Base-by-base conservation (phyloP, 1,139 yeast species). In the Nadsonia commutata region DNA sequence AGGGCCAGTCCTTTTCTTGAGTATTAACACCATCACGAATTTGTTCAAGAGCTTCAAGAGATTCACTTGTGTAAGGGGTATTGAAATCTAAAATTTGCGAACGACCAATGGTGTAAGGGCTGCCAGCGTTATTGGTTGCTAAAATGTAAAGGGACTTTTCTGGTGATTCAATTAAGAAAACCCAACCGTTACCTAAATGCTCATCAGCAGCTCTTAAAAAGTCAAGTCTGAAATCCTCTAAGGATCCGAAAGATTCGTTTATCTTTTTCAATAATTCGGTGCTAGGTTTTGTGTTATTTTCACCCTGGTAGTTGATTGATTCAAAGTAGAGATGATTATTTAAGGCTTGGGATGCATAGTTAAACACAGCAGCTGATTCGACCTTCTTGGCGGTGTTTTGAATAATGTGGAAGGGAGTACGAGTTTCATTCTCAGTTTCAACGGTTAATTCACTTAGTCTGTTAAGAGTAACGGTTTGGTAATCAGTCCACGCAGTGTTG, bases 251-350 rank as follows among this genome's bases (percentile, higher is more conserved):
- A 18, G 57, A 51, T 36, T 56, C 46, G 20, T 60, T 59, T 38
- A 71, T 65, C 36, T 62, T 52, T 39, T 50, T 44, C 22, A 40
- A 44, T 41, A 62, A 51, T 38, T 51, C 49, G 20, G 59, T 47
- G 46, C 57, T 49, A 19, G 71, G 69, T 46, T 53, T 55, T 16
- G 63, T 56, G 7, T 46, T 50, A 43, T 54, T 52, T 20, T 48
- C 42, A 48, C 18, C 37, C 13, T 54, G 48, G 19, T 48, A 47
- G n/a, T 52, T 49, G 47, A 88, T 69, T 55, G 83, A 82, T 59
- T 81, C 78, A 58, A 86, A 77, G 55, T 82, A 85, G 47, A 90
- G 70, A 64, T 90, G 98, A 66, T 90, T 90, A 65, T 86, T 88
- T 65, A 83, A 94, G 2, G 88, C 80, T 60, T 83, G 95, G 3